Evolutionary conservation across 2,329 filamentous ascomycete species (phyloP).

Genomic region (Colletotrichum musae): DNA sequence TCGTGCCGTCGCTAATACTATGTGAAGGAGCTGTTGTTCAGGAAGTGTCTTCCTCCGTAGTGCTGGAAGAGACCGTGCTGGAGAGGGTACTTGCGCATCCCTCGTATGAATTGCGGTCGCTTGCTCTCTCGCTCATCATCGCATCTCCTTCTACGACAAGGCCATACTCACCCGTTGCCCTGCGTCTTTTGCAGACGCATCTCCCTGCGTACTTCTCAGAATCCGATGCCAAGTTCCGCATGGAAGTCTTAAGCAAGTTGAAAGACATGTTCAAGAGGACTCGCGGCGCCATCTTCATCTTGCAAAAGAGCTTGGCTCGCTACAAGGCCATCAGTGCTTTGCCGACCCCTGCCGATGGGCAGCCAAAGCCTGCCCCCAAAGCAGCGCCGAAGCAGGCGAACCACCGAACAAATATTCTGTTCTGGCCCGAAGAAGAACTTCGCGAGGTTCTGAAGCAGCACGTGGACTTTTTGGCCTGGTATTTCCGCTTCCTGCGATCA

Average conservation of each 20-base stretch:
- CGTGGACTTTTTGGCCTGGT: conserved; percentile 80
- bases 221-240: conserved; percentile 87
- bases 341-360: conserved; percentile 26
- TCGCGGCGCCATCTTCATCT: conserved; percentile 73
- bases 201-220: conserved; percentile 84
- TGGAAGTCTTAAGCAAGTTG: conserved; percentile 82
- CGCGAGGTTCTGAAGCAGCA: conserved; percentile 63
- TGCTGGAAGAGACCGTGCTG: conserved; percentile 61
- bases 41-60: conserved; percentile 42
- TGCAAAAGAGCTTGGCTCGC: conserved; percentile 59
- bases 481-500: conserved; percentile 77
- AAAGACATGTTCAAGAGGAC: conserved; percentile 84
- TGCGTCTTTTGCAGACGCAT: conserved; percentile 75
- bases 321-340: conserved; percentile 39
- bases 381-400: conserved; percentile 35
- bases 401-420: conserved; percentile 54
- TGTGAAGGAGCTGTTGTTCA: conserved; percentile 23
- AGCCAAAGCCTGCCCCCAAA: conserved; percentile 23
- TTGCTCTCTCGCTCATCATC: conserved; percentile 86
- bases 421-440: conserved; percentile 55
- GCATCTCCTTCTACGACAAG: conserved; percentile 82
- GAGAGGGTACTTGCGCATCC: conserved; percentile 68
- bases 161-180: conserved; percentile 74
- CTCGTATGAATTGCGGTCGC: conserved; percentile 77
- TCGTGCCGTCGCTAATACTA: background rate